Conservation (phyloP, 208 protist genomes). For the Acanthamoeba sp. region DNA sequence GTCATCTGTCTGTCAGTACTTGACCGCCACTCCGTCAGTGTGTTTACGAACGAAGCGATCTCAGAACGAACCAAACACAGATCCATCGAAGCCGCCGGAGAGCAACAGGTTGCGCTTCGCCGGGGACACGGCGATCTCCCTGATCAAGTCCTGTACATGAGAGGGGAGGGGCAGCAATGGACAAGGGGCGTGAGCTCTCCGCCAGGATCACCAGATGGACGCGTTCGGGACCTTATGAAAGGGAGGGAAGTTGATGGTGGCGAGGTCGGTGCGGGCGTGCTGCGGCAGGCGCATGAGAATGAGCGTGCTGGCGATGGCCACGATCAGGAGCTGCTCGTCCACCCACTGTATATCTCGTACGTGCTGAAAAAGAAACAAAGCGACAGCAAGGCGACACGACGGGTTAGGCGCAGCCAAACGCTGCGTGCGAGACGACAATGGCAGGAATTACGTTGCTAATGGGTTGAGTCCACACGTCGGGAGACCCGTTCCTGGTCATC, state of each 20-base stretch:
- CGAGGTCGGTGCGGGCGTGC: neutral
- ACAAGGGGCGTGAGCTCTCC: neutral
- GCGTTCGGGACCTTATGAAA: slow-evolving; percentile 39
- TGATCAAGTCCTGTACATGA: neutral
- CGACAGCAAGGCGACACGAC: too few species aligned
- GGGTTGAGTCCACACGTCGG: slow-evolving; percentile 39
- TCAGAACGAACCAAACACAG: slow-evolving; percentile 71
- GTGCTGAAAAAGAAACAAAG: neutral
- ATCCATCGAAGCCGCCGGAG: slow-evolving; percentile 72
- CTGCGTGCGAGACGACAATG: too few species aligned
- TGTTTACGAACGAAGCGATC: too few species aligned
- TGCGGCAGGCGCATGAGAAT: slow-evolving; percentile 54
- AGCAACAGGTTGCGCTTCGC: slow-evolving; percentile 41
- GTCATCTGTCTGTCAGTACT: too few species aligned
- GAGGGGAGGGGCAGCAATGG: neutral
- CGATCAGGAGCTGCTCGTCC: slow-evolving; percentile 50
- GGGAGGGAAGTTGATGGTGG: slow-evolving; percentile 45
- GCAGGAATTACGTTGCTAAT: slow-evolving; percentile 45
- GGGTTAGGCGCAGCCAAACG: too few species aligned
- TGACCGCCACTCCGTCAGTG: too few species aligned
- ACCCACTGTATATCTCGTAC: slow-evolving; percentile 64
- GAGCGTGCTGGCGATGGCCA: slow-evolving; percentile 53
- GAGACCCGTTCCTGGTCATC: neutral
- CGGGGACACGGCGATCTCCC: slow-evolving; percentile 51
- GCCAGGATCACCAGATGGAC: neutral